Conservation (phyloP, 176 grass and related monocot species). For the Aegilops tauschii region DNA sequence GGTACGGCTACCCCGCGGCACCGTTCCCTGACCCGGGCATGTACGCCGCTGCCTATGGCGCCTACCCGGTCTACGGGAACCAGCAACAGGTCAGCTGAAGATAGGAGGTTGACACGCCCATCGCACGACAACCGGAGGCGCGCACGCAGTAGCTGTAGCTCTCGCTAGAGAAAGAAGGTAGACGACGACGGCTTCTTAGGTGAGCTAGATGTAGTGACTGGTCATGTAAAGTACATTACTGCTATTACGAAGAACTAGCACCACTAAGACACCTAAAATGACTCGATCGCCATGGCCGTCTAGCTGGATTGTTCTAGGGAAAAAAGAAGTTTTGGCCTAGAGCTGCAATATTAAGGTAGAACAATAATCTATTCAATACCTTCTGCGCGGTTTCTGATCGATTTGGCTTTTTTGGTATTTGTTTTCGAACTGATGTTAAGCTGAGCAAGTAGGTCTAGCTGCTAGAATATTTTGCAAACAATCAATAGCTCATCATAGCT, state of each 20-base stretch:
- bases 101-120: neutral
- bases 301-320: constrained; percentile 26
- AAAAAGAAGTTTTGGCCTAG: constrained; percentile 37
- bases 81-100: constrained; percentile 90
- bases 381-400: neutral
- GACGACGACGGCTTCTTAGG: constrained; percentile 52
- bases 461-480: too few species aligned
- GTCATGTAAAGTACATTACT: constrained; percentile 62
- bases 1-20: constrained; percentile 69
- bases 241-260: constrained; percentile 37
- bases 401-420: too few species aligned
- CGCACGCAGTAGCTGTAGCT: constrained; percentile 45
- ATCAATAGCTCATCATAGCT: too few species aligned
- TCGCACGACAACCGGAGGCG: neutral
- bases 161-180: constrained; percentile 42
- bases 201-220: constrained; percentile 61
- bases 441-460: too few species aligned
- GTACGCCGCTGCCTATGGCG: constrained; percentile 73
- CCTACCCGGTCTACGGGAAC: constrained; percentile 81
- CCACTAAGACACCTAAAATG: constrained; percentile 21
- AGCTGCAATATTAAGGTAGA: constrained; percentile 46
- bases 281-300: constrained; percentile 30
- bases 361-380: constrained; percentile 50
- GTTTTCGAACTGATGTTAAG: too few species aligned
- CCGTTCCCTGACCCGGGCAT: constrained; percentile 84